These are phyloP conservation scores for Pyrenochaeta sp. DNA, from an alignment of 2,329 filamentous ascomycete species.

Conservation along the genomic window DNA sequence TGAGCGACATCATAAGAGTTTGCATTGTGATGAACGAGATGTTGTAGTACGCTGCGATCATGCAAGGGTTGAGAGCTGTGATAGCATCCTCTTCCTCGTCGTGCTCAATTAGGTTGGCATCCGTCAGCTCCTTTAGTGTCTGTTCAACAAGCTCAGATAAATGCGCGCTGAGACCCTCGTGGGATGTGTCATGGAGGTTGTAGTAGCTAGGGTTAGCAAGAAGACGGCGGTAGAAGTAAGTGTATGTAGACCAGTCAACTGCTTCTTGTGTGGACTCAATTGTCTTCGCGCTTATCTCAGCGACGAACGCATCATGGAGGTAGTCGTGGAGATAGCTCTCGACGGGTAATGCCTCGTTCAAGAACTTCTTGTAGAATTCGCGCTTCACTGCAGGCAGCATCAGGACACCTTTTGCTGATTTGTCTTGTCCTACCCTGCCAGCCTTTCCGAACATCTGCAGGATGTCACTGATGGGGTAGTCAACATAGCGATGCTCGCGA, in stretches of 20 bases:
- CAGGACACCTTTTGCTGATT: constrained; percentile 85
- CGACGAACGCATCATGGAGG: constrained; percentile 94
- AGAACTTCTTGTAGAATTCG: constrained; percentile 98
- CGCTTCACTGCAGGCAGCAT: constrained; percentile 96
- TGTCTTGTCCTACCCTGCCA: constrained; percentile 78
- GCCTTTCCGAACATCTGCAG: constrained; percentile 98
- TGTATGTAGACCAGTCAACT: constrained; percentile 98
- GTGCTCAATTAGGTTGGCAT: constrained; percentile 94
- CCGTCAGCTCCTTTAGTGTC: constrained; percentile 86
- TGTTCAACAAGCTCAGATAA: constrained; percentile 94
- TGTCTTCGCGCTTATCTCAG: constrained; percentile 95
- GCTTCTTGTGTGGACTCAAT: constrained; percentile 96
- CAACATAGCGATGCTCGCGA: constrained; percentile 94
- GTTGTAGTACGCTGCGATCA: constrained; percentile 99
- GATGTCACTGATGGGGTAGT: constrained; percentile 93
- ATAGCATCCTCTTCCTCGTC: constrained; percentile 89
- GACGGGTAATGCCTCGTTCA: constrained; percentile 93
- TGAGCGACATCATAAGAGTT: constrained; percentile 92
- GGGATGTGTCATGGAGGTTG: constrained; percentile 83
- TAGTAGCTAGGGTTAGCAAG: constrained; percentile 98
- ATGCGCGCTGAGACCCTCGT: constrained; percentile 92
- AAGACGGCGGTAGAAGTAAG: constrained; percentile 95
- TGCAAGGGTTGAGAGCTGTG: constrained; percentile 89
- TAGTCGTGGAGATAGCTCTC: constrained; percentile 93
- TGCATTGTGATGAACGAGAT: constrained; percentile 99